A percentile compares a stretch with the other conserved stretches of the same genome.
phyloP scores from a whole-genome alignment of 2,329 filamentous ascomycete species.

The Aspergillus sp. region DNA sequence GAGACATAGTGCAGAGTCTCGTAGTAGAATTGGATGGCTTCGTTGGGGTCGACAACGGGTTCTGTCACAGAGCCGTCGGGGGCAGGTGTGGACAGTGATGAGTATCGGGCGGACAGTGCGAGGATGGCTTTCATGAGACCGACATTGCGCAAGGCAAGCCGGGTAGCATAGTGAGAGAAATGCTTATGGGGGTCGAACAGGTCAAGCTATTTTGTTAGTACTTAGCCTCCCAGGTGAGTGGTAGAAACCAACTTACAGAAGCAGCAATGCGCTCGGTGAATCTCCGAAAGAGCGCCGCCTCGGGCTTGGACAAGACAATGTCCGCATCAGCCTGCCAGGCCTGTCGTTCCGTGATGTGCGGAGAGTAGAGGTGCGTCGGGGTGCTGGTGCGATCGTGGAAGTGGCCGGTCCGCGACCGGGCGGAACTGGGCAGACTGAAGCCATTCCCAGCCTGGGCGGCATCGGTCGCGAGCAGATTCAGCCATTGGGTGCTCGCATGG shows the following conservation, averaged over 20 bases:
- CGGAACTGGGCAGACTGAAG: not conserved
- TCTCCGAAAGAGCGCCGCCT: not conserved
- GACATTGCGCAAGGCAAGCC: not conserved
- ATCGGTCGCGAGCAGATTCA: not conserved
- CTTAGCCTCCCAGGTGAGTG: no score
- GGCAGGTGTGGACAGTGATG: not conserved
- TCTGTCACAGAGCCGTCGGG: not conserved
- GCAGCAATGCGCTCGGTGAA: not conserved
- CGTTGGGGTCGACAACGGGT: not conserved
- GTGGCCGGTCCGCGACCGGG: not conserved
- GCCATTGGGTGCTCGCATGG: not conserved
- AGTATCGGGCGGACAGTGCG: not conserved
- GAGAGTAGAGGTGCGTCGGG: not conserved
- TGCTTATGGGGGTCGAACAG: not conserved
- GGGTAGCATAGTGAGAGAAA: not conserved
- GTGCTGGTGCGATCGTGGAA: not conserved
- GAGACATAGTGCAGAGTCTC: constrained; percentile 63
- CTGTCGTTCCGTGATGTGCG: not conserved
- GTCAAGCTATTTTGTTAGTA: not conserved
- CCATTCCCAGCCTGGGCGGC: not conserved
- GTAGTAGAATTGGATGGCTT: constrained; percentile 55
- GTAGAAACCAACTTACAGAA: not conserved
- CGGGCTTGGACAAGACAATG: not conserved
- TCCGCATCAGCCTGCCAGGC: not conserved
- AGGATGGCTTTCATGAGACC: not conserved